phyloP scores from a whole-genome alignment of 2,329 filamentous ascomycete species.

The Reticulascus tulasneorum region DNA sequence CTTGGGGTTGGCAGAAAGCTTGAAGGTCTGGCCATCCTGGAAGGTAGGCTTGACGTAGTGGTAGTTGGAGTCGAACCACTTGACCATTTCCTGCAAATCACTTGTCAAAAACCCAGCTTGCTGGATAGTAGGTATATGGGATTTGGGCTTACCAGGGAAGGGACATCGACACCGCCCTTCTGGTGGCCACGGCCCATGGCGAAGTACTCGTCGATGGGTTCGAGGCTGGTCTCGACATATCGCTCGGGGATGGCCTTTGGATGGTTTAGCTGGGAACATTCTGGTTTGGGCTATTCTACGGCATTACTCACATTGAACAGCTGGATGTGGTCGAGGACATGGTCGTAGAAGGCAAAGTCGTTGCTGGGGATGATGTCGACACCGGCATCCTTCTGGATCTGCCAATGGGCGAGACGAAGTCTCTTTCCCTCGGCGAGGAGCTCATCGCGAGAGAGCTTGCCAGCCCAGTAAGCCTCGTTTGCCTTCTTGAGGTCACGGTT shows the following conservation, averaged over 20 bases:
- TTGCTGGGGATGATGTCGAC: slow-evolving; percentile 98
- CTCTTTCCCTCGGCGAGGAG: slow-evolving; percentile 94
- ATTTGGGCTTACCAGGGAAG: slow-evolving; percentile 53
- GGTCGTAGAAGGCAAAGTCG: slow-evolving; percentile 98
- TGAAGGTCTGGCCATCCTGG: slow-evolving; percentile 95
- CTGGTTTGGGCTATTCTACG: neutral
- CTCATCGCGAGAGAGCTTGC: slow-evolving; percentile 87
- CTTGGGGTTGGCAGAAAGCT: slow-evolving; percentile 83
- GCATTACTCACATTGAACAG: slow-evolving; percentile 78
- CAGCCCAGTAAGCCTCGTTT: slow-evolving; percentile 95
- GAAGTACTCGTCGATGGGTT: slow-evolving; percentile 94
- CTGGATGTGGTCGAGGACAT: slow-evolving; percentile 96
- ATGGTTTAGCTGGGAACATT: slow-evolving; percentile 3
- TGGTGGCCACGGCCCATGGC: slow-evolving; percentile 99
- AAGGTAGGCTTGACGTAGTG: slow-evolving; percentile 99
- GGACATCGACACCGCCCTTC: slow-evolving; percentile 89
- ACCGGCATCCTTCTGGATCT: slow-evolving; percentile 98
- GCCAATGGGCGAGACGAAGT: slow-evolving; percentile 95
- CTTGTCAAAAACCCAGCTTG: neutral
- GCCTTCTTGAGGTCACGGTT: slow-evolving; percentile 99
- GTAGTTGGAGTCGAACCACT: slow-evolving; percentile 99
- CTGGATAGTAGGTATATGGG: neutral
- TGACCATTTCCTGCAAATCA: slow-evolving; percentile 79
- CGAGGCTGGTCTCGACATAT: slow-evolving; percentile 85
- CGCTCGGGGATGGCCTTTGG: slow-evolving; percentile 80